Base-by-base conservation (phyloP, 371 early-diverging fungal species). In the Circinella minor region DNA sequence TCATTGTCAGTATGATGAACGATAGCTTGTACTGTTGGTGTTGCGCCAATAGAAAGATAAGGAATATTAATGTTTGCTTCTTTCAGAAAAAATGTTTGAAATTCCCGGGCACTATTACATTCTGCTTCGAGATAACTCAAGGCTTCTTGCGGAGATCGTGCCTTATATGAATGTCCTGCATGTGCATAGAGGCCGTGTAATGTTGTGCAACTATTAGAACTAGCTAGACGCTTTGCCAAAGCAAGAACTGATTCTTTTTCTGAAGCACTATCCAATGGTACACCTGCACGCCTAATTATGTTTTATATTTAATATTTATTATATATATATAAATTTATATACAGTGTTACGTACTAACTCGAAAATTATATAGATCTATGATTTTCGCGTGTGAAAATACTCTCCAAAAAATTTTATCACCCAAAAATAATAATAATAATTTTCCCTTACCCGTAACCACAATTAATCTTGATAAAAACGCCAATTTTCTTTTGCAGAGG, bases 141-240 rank as follows among this genome's bases (percentile, higher is more conserved):
- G 3, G 79, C 77, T 6, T 72, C 74, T 7, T 75, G 64, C 2
- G 76, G 14, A n/a, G 43, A 71, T 10, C 74, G 67, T 34, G 57
- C 57, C 27, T 75, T 70, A 55, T 84, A 84, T 4, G 81, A 81
- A 36, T 84, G 81, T 10, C 84, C 84, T 10, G 81, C 78, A 57
- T 84, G 84, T 4, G 79, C 72, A 36, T 84, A 84, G 8, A 84
- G 71, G 20, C 84, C 84, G n/a, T 61, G 55, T 4, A 84, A 55
- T 17, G 61, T 38, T 10, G 78, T 55, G 66, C 70, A 55, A 4
- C 27, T 2, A 27, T 69, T 48, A 17, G 81, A 84, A 6, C 65
- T 39, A 3, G 64, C 65, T 4, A 84, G 72, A 10, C 81, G 75
- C 36, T 73, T 69, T 10, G 84, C 84, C n/a, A 84, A 69, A 10